Base-by-base conservation (phyloP, 1,284 basidiomycete species). In the Tilletia setariae region DNA sequence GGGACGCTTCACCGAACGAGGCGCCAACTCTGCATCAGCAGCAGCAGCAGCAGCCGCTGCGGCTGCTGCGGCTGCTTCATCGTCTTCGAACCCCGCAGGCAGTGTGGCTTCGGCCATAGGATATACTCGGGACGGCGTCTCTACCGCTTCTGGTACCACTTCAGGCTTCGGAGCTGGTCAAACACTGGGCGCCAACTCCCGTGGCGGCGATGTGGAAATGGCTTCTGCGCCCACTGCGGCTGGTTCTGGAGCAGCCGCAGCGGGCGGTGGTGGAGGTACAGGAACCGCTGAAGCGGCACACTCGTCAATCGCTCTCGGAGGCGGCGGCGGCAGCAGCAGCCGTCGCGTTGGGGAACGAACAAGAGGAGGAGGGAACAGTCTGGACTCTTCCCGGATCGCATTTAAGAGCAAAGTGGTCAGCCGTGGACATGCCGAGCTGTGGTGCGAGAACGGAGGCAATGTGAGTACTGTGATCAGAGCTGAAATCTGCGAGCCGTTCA, bases 361-460 rank as follows among this genome's bases (percentile, higher is more conserved):
- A 81, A 93, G 93, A 80, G 89, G 67, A 30, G 74, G 75, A 8
- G 75, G 74, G 8, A 72, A 73, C 15, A 28, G 77, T 43, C 70
- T 77, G 59, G 79, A 79, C 43, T 76, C 78, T 21, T 72, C 73
- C 11, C 72, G 78, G 9, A 73, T 98, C 62, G 94, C 94, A 0
- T 98, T 98, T 87, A 92, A 92, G 84, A 91, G 89, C 83, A 98
- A 98, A 83, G 95, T 98, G 79, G 95, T 98, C 78, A 92, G 90
- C 51, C 87, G 95, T 47, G 89, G 91, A 0, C 95, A 98, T 82
- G 95, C 95, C 0, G 95, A 98, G 86, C 89, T 98, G 53, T 97
- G 93, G 93, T 88, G 89, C 68, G 86, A 87, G 70, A 76, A 82
- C 1, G 84, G 84, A 28, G 86, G 86, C 40, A 86, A 85, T 79